Evolutionary conservation across 108 stramenopile genomes (phyloP), one percentile per base, ranked within the genome.

Genomic region (Thalassiosira profunda): DNA sequence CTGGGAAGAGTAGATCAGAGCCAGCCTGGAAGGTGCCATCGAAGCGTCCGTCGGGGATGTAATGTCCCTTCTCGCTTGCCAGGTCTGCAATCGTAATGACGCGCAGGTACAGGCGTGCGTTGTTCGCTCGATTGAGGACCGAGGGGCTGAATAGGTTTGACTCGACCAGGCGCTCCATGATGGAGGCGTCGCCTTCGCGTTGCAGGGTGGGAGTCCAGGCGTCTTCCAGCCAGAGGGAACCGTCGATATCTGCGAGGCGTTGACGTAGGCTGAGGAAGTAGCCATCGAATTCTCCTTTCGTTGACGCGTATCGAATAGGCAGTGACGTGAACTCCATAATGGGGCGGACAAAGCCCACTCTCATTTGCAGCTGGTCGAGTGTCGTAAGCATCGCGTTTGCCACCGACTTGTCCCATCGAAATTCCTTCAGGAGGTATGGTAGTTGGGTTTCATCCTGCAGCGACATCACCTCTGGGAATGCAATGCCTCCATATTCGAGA

Each of bases 301-400:
- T n/a, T n/a, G 38, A 36, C 1, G 54, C 0, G 23, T 66, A 66
- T 10, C 4, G 21, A 1, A 53, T 18, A 9, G 4, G 2, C 17
- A 7, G 7, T 4, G 1, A 6, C 8, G 36, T 24, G 2, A 42
- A 0, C 43, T 53, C 51, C 2, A 53, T 36, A 3, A 66, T n/a
- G 14, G 64, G 64, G 2, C 24, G 3, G 23, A 9, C 21, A 37
- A 66, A 40, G 5, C 64, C 64, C 6, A 40, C 25, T 10, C 11
- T 2, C 37, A 66, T 17, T 41, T 66, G 64, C 9, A 66, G 15
- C 5, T 26, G 38, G 54, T 53, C 33, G 0, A 66, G 11, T 3
- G 51, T 48, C 0, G 7, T 17, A n/a, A 52, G 4, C 10, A 66
- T 5, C n/a, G 26, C 49, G 14, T 23, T 26, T 1, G 14, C 49